Conservation (phyloP, 1,284 basidiomycete species). For the Lignosus rhinocerotis region DNA sequence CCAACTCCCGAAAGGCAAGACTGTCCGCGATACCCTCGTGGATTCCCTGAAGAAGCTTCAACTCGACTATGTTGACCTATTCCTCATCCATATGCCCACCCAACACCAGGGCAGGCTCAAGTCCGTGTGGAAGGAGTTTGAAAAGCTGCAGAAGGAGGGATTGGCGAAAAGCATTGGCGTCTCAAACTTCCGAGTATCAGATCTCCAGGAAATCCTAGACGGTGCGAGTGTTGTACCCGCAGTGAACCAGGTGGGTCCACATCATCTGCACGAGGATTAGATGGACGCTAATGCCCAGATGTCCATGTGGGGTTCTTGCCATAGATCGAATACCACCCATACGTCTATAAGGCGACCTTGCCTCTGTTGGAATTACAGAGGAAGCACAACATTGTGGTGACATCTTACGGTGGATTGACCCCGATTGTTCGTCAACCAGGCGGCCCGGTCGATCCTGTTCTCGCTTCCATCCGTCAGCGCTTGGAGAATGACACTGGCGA, state of each 20-base stretch:
- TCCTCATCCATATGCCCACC: constrained; percentile 71
- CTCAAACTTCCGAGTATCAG: constrained; percentile 74
- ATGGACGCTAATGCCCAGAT: not conserved
- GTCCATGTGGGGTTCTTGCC: not conserved
- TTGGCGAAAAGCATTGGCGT: constrained; percentile 82
- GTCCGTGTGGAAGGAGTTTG: constrained; percentile 72
- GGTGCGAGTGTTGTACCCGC: constrained; percentile 62
- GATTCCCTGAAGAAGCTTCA: constrained; percentile 61
- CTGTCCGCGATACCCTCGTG: constrained; percentile 51
- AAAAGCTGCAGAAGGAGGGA: constrained; percentile 65
- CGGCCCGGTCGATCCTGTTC: constrained; percentile 51
- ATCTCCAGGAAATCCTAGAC: constrained; percentile 64
- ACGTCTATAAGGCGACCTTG: constrained; percentile 61
- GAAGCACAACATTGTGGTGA: constrained; percentile 64
- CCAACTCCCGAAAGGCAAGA: constrained; percentile 40
- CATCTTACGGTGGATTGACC: constrained; percentile 68
- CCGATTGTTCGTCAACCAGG: constrained; percentile 59
- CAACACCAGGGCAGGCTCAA: constrained; percentile 46
- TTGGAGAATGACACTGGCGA: constrained; percentile 35
- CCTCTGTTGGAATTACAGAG: constrained; percentile 56
- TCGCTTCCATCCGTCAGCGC: constrained; percentile 24
- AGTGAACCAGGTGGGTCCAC: constrained; percentile 70
- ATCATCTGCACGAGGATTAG: not conserved
- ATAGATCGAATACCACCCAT: constrained; percentile 83
- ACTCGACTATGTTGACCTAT: constrained; percentile 74